Evolutionary conservation across 116 monocot species (phyloP), one percentile per base, ranked within the genome.

Genomic region (Zostera marina): DNA sequence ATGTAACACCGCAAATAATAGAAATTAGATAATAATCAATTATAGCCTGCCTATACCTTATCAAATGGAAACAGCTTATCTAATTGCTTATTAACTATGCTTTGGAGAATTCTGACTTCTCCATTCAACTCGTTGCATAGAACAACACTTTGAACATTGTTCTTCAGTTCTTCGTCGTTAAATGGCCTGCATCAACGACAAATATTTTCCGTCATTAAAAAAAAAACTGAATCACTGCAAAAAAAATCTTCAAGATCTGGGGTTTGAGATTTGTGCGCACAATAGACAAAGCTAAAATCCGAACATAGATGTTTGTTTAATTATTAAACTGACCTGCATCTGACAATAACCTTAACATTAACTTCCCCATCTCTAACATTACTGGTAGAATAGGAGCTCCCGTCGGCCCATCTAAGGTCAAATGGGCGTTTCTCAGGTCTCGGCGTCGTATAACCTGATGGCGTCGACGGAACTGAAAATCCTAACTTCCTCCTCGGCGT

Each of bases 51-150:
- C 42, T 20, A 7, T 47, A 87, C 92, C 87, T 92, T 92, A 61
- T 92, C 92, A 56, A 92, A 92, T 23, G 71, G 56, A 56, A 81
- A 86, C 24, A 74, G 63, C 71, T 72, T 92, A 11, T 92, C 86
- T 7, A 59, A 44, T 74, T 78, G 86, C 65, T 60, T 85, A 67
- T 51, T 76, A 23, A 54, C 21, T 14, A 59, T 15, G 47, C 53
- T 73, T 51, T 76, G 77, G 57, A 72, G 51, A 54, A 87, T 56
- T 44, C 65, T 68, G 11, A 87, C 81, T 63, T 92, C 87, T 64
- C 66, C 73, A 19, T 63, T 82, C 44, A 71, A 70, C 63, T 92
- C 87, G 53, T 87, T 80, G 76, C 87, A 92, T 11, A 69, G 48
- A 32, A 92, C 47, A 16, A 72, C 87, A 16, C 59, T 66, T 19